Evolutionary conservation across 1,139 yeast species (phyloP), one percentile per base, ranked within the genome.

Genomic region (Arxiozyma slooffiae): DNA sequence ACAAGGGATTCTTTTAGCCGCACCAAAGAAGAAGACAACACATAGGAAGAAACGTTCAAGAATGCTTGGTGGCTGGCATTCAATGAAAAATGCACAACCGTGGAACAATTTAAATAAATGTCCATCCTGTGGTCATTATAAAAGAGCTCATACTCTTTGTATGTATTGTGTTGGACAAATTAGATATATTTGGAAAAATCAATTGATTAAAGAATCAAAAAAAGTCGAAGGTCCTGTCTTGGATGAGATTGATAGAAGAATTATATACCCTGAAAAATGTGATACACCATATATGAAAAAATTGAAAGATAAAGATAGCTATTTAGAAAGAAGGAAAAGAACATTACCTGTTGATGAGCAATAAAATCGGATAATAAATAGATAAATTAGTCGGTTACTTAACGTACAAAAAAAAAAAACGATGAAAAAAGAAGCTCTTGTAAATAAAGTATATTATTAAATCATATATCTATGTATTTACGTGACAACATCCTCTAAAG

Each of bases 101-200:
- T 74, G 86, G 57, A 78, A 82, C 53, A 85, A 86, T 65, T 72
- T 92, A 60, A 87, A 85, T 56, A 79, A 95, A 66, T 92, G 98
- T 67, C 96, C 97, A 4, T 85, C 96, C 0, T 92, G 98, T 71
- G 98, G 98, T 43, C 85, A 86, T 56, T 85, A 81, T 59, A 90
- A 90, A 70, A 77, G 97, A 63, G 81, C 94, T 1, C 96, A 90
- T 67, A 81, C 89, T 51, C 76, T 90, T 67, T 90, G 98, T 70
- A 88, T 88, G 95, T 79, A 85, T 64, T 90, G 98, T 70, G 90
- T 88, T 55, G 80, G 78, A 41, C 92, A 88, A 66, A 85, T 90
- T 61, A 82, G 80, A 65, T 72, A 77, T 50, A 75, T 85, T 50
- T 85, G 96, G 83, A 82, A 79, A 60, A 60, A 54, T 53, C 58